Evolutionary conservation across 2,329 filamentous ascomycete genomes (phyloP), one percentile per base, ranked within the genome.

Genomic region (Didymellaceae sp.): DNA sequence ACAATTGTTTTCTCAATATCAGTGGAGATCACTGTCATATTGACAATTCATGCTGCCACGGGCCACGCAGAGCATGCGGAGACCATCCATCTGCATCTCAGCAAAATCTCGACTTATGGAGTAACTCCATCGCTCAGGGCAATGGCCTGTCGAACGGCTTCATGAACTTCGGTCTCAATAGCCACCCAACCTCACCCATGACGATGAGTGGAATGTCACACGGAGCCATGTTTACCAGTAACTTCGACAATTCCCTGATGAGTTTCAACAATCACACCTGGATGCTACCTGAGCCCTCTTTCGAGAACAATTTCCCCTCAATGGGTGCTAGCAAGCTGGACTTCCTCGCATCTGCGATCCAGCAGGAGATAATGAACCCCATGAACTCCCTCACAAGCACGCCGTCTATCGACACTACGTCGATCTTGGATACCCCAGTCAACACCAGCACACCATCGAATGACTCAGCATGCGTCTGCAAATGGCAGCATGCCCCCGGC

Each of bases 21-120:
- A 57, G 64, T 8, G 60, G 56, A 1, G 70, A 69, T 18, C 68
- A 73, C 48, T 73, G 70, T 57, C 69, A 73, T 44, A 63, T 70
- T 21, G 64, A 68, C 50, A 67, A 71, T 40, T 65, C 68, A 11
- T 73, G 70, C 39, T 73, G 70, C 40, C 70, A 73, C 58, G 67
- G 66, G 2, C 26, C 54, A 8, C 53, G 57, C 28, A 58, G 64
- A 49, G 61, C 61, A 13, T 70, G 67, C 47, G 67, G 63, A 26
- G 65, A 71, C n/a, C 59, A 49, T 25, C 58, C 62, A 8, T 60
- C 55, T 16, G 59, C 61, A n/a, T 57, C 67, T 20, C 58, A 63
- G 31, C 53, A 59, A 3, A 58, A 67, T 14, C 51, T 66, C 7
- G 60, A 68, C 17, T 20, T 66, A 1, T 70, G 66, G 66, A 63